Conservation (phyloP, 2,329 filamentous ascomycete genomes). For the Penicillium sclerotiorum region DNA sequence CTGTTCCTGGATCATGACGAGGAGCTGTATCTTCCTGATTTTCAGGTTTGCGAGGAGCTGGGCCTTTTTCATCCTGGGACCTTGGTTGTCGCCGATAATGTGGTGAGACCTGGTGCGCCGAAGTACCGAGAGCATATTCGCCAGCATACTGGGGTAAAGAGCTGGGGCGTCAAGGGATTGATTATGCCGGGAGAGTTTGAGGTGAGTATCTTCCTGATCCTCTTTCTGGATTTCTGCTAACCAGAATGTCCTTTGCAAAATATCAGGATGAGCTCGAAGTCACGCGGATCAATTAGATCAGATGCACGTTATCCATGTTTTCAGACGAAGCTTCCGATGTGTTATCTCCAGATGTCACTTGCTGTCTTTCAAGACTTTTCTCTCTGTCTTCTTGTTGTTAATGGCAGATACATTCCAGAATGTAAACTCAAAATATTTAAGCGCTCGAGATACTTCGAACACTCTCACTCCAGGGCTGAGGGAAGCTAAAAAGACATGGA, state of each 20-base stretch:
- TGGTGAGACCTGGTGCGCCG: conserved; percentile 14
- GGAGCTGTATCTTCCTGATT: conserved; percentile 12
- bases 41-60: conserved; percentile 7
- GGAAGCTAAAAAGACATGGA: no score
- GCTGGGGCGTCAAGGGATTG: conserved; percentile 13
- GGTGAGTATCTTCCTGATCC: conserved; percentile 1
- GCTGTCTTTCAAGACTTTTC: no score
- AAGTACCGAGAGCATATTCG: conserved; percentile 15
- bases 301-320: no score
- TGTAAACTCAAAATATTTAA: no score
- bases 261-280: conserved; percentile 11
- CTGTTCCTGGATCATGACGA: conserved; percentile 20
- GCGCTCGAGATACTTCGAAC: no score
- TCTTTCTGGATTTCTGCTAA: neutral
- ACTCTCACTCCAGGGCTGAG: no score
- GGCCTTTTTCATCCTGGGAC: conserved; percentile 7
- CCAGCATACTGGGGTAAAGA: conserved; percentile 5
- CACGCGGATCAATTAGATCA: conserved; percentile 1
- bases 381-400: no score
- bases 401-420: no score
- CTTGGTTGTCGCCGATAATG: conserved; percentile 19
- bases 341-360: no score
- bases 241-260: neutral
- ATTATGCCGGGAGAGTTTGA: conserved; percentile 16
- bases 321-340: no score